A percentile compares a stretch with the other conserved stretches of the same genome.
phyloP scores from a whole-genome alignment of 768 basidiomycete species.

The Phylloporus rhodoxanthus region DNA sequence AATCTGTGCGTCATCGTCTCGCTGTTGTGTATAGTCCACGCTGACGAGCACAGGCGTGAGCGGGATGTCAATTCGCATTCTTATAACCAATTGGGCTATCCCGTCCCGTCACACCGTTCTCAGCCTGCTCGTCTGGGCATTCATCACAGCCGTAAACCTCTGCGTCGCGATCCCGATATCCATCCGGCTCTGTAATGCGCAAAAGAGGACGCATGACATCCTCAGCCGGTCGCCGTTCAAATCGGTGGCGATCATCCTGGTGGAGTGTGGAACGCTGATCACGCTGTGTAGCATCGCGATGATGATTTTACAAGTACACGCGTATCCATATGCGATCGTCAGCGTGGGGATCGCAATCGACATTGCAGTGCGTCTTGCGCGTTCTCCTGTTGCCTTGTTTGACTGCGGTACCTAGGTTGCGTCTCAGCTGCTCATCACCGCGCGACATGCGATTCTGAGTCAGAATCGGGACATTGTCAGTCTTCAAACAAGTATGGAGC shows the following conservation, averaged over 20 bases:
- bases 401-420: conserved; percentile 1
- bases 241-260: conserved; percentile 12
- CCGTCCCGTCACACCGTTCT: not conserved
- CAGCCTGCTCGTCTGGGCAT: conserved; percentile 9
- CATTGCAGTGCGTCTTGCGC: conserved; percentile 11
- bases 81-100: not conserved
- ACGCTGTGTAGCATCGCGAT: conserved; percentile 4
- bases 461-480: not conserved
- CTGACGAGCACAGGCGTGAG: conserved; percentile 7
- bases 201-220: conserved; percentile 2
- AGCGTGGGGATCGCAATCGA: conserved; percentile 13
- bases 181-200: conserved; percentile 10
- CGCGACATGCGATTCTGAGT: conserved; percentile 8
- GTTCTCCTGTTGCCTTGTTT: not conserved
- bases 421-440: conserved; percentile 16
- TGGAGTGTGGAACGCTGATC: conserved; percentile 18
- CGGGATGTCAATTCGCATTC: not conserved
- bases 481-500: not conserved
- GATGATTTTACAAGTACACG: conserved; percentile 5
- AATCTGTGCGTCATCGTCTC: conserved; percentile 7
- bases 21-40: not conserved
- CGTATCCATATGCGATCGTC: not conserved
- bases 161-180: conserved; percentile 13
- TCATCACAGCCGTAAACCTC: conserved; percentile 13
- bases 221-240: conserved; percentile 6